Evolutionary conservation across 2,329 filamentous ascomycete species (phyloP).

Genomic region (Fusarium chlamydosporum): DNA sequence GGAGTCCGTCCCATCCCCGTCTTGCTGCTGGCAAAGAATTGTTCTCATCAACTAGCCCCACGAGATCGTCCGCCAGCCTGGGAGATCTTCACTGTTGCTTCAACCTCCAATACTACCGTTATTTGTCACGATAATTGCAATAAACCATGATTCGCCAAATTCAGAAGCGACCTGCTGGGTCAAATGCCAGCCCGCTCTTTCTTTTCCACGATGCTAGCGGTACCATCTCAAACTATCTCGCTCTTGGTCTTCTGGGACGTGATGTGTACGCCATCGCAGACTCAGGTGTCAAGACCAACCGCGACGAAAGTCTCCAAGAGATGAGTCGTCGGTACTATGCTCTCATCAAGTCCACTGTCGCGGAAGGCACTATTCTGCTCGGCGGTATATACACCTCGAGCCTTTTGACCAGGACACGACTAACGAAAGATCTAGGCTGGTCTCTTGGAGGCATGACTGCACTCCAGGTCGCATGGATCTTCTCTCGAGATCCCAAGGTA

Average conservation of each 20-base stretch:
- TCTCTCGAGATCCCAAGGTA: constrained; percentile 8
- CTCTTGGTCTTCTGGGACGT: constrained; percentile 14
- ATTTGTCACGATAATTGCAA: background rate
- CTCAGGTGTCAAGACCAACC: constrained; percentile 6
- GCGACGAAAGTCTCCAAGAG: constrained; percentile 8
- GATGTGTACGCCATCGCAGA: constrained; percentile 14
- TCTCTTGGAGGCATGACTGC: constrained; percentile 13
- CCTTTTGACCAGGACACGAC: background rate
- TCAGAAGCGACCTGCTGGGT: constrained; percentile 16
- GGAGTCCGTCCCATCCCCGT: background rate
- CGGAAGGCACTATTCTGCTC: constrained; percentile 14
- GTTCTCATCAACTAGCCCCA: constrained; percentile 5
- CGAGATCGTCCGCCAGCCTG: constrained; percentile 2
- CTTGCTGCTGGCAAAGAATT: background rate
- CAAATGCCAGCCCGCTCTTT: constrained; percentile 6
- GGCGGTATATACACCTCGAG: constrained; percentile 10
- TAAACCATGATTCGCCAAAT: constrained; percentile 9
- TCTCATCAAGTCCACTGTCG: constrained; percentile 13
- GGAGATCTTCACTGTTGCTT: constrained; percentile 3
- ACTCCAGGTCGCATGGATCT: constrained; percentile 12
- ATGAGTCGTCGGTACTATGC: constrained; percentile 14
- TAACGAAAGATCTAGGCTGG: constrained; percentile 10
- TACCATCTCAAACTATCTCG: constrained; percentile 14
- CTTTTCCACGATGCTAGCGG: constrained; percentile 12
- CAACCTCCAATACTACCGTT: background rate